Percentiles rank a stretch among this genome's conserved stretches.
These are phyloP conservation scores for Skeletonema costatum DNA, from an alignment of 108 stramenopile species.

Conservation along the genomic window DNA sequence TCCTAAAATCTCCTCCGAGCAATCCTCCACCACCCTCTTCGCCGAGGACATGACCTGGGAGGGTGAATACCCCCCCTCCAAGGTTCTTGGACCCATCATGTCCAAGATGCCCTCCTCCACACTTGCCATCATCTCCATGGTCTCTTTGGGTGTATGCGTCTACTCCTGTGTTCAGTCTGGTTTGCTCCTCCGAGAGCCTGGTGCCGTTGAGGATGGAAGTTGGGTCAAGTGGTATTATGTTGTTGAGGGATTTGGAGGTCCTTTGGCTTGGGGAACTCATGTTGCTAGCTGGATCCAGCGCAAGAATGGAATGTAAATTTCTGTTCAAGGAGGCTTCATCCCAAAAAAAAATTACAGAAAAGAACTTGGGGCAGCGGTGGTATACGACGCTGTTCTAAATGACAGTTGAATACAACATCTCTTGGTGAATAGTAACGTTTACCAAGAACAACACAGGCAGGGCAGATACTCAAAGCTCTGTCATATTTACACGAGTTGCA, in stretches of 20 bases:
- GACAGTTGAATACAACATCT: background rate
- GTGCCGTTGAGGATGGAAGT: constrained; percentile 78
- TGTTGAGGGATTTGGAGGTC: constrained; percentile 82
- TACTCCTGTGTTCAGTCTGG: constrained; percentile 70
- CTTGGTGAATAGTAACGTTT: background rate
- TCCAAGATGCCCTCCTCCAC: constrained; percentile 92
- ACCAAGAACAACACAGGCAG: background rate
- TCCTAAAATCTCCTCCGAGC: constrained; percentile 28
- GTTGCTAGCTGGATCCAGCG: constrained; percentile 94
- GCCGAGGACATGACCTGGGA: constrained; percentile 93
- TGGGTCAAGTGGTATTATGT: constrained; percentile 95
- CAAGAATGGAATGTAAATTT: constrained; percentile 91
- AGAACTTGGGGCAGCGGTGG: background rate
- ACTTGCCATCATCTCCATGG: constrained; percentile 74
- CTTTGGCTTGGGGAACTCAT: constrained; percentile 92
- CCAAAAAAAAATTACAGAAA: background rate
- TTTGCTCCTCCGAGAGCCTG: constrained; percentile 80
- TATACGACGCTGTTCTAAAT: background rate
- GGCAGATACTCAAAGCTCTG: background rate
- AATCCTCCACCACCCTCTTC: constrained; percentile 45
- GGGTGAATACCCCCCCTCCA: constrained; percentile 90
- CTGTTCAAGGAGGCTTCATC: background rate
- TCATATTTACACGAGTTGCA: background rate
- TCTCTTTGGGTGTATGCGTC: constrained; percentile 66
- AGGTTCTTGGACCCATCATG: constrained; percentile 94